Evolutionary conservation across 2,329 filamentous ascomycete species (phyloP), one percentile per base, ranked within the genome.

Genomic region (Botryotinia convoluta): DNA sequence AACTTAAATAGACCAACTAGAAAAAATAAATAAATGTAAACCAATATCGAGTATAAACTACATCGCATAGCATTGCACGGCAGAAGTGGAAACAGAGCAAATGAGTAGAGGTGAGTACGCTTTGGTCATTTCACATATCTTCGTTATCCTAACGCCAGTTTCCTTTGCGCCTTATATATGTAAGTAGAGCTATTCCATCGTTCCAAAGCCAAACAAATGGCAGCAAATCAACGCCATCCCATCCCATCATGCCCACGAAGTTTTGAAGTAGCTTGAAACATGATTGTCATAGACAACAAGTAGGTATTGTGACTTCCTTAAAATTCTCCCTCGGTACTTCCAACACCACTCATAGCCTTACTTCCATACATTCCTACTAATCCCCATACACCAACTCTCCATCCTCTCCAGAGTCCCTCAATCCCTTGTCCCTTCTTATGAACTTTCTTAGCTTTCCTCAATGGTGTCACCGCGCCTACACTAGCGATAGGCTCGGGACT

Each of bases 341-440:
- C 79, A 59, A 74, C 77, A 70, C 76, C 79, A 48, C 78, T 78
- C 72, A 81, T 77, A 59, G 79, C 77, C 72, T 75, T 77, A 26
- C 77, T 76, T 48, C 86, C 85, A 86, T 87, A 87, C 73, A 88
- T 84, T 10, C 87, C 87, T 29, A 86, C 83, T 62, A 88, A 82
- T 26, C 87, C 86, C 86, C 87, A 88, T 74, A 88, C 84, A 10
- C 87, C 87, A 42, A 89, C 84, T 76, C 86, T 83, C 87, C 87
- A 89, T 71, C 87, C 87, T 73, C 87, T 83, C 81, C 87, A 89
- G 12, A 89, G 79, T 10, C 87, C 87, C 74, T 87, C 83, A 45
- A 88, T 79, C 26, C 87, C 87, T 76, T 88, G 86, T 18, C 86
- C 86, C 75, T 85, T 86, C 61, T 70, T 76, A 45, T 74, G 65